A percentile compares a stretch with the other conserved stretches of the same genome.
These are phyloP conservation scores for Aspergillus spinulosporus DNA, from an alignment of 2,329 filamentous ascomycete species.

Conservation along the genomic window DNA sequence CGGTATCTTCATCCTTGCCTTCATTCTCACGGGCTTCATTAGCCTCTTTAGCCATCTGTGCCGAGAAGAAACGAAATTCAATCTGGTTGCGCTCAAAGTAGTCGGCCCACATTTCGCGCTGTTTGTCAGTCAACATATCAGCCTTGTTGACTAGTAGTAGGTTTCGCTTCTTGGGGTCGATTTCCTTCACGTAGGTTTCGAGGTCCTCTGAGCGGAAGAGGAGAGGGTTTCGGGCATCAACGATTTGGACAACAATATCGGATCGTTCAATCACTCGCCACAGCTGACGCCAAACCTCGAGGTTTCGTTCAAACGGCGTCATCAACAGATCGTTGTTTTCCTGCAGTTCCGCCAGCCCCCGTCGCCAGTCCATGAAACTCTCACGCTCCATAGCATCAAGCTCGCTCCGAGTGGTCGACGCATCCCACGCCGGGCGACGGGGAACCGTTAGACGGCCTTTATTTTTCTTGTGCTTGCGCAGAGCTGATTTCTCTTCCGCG, in stretches of 20 bases:
- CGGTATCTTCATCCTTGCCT: slow-evolving; percentile 49
- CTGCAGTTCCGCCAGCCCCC: slow-evolving; percentile 86
- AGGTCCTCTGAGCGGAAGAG: slow-evolving; percentile 93
- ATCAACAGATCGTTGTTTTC: slow-evolving; percentile 93
- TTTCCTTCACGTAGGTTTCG: slow-evolving; percentile 90
- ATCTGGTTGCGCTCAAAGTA: slow-evolving; percentile 81
- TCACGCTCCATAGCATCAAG: slow-evolving; percentile 78
- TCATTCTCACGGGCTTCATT: slow-evolving; percentile 70
- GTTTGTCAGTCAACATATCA: slow-evolving; percentile 92
- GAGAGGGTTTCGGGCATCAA: slow-evolving; percentile 91
- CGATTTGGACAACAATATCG: slow-evolving; percentile 95
- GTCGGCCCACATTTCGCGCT: slow-evolving; percentile 80
- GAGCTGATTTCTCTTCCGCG: slow-evolving; percentile 73
- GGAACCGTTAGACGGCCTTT: slow-evolving; percentile 80
- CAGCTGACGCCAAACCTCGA: slow-evolving; percentile 96
- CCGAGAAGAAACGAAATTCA: slow-evolving; percentile 95
- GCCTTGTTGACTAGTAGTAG: slow-evolving; percentile 95
- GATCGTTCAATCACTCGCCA: slow-evolving; percentile 98
- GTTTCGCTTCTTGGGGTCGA: slow-evolving; percentile 85
- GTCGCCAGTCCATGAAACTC: slow-evolving; percentile 80
- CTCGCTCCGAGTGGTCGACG: slow-evolving; percentile 77
- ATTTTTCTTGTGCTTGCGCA: slow-evolving; percentile 82
- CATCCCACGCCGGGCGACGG: slow-evolving; percentile 84
- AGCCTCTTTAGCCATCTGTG: slow-evolving; percentile 82
- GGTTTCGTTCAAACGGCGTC: slow-evolving; percentile 95